A percentile compares a stretch with the other conserved stretches of the same genome.
phyloP scores from a whole-genome alignment of 148 eudicot genomes.

The Rheum nobile region DNA sequence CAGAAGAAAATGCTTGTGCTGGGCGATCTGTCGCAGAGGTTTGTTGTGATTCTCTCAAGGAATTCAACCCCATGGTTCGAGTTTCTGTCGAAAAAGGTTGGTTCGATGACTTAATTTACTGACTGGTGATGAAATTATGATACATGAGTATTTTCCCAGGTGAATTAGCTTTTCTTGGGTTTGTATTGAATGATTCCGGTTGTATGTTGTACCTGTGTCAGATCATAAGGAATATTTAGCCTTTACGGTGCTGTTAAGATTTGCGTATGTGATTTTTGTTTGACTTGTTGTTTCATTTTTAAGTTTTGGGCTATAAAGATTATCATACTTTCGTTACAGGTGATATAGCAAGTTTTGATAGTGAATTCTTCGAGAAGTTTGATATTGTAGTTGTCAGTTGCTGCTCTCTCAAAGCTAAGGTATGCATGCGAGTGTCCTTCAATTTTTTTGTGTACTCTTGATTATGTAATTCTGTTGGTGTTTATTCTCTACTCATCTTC shows the following conservation, averaged over 20 bases:
- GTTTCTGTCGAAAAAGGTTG: slow-evolving; percentile 79
- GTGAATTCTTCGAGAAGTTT: slow-evolving; percentile 64
- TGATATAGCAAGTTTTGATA: slow-evolving; percentile 43
- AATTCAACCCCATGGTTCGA: slow-evolving; percentile 94
- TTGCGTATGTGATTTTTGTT: not conserved
- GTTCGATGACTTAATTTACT: not conserved
- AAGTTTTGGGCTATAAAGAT: not conserved
- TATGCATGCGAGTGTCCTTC: slow-evolving; percentile 10
- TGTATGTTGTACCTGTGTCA: not conserved
- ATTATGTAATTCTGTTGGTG: not conserved
- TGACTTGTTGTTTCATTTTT: not conserved
- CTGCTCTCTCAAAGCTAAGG: slow-evolving; percentile 64
- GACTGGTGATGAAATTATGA: not conserved
- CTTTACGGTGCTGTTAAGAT: not conserved
- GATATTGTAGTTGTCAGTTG: slow-evolving; percentile 71
- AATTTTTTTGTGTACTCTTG: not conserved
- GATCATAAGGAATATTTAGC: not conserved
- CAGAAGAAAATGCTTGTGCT: slow-evolving; percentile 24
- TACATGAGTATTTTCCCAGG: not conserved
- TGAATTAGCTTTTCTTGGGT: not conserved
- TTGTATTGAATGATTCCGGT: not conserved
- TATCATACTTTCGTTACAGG: slow-evolving; percentile 33
- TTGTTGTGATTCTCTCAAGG: slow-evolving; percentile 76
- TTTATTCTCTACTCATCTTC: not conserved
- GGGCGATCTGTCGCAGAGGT: slow-evolving; percentile 67